phyloP scores from a whole-genome alignment of 495 filamentous ascomycete genomes.

The Trichoderma reesei region DNA sequence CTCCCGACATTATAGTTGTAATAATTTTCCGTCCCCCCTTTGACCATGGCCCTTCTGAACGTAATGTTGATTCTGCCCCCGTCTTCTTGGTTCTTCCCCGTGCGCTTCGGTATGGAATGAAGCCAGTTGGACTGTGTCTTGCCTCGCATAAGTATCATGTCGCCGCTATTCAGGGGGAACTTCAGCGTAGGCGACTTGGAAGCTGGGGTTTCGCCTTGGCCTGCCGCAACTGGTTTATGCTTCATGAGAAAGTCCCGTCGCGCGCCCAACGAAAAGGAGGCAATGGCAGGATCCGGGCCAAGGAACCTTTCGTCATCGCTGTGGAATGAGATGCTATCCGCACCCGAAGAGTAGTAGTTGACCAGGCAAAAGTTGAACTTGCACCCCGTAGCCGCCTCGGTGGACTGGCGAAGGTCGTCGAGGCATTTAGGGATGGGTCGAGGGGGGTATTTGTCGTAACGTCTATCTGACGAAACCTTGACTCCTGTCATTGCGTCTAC shows the following conservation, averaged over 20 bases:
- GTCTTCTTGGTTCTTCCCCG: constrained; percentile 41
- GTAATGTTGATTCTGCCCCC: constrained; percentile 67
- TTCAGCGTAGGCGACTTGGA: constrained; percentile 41
- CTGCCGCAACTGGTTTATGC: constrained; percentile 44
- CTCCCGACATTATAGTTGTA: constrained; percentile 61
- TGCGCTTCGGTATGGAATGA: constrained; percentile 65
- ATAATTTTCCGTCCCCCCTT: constrained; percentile 57
- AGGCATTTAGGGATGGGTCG: constrained; percentile 61
- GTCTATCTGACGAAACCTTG: constrained; percentile 26
- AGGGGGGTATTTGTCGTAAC: constrained; percentile 46
- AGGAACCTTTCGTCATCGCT: constrained; percentile 70
- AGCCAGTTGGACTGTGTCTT: constrained; percentile 61
- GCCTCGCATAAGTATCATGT: constrained; percentile 66
- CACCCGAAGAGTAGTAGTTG: constrained; percentile 63
- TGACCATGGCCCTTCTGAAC: constrained; percentile 53
- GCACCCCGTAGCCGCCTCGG: constrained; percentile 49
- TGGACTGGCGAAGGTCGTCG: constrained; percentile 40
- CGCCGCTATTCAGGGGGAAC: constrained; percentile 50
- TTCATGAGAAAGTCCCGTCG: constrained; percentile 62
- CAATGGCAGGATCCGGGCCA: constrained; percentile 55
- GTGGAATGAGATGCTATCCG: constrained; percentile 65
- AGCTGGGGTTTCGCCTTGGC: constrained; percentile 14
- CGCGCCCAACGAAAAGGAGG: constrained; percentile 57
- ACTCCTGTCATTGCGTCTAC: constrained; percentile 37
- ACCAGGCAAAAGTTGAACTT: constrained; percentile 66